Conservation (phyloP, 2,329 filamentous ascomycete species). For the Pseudogymnoascus sp. region DNA sequence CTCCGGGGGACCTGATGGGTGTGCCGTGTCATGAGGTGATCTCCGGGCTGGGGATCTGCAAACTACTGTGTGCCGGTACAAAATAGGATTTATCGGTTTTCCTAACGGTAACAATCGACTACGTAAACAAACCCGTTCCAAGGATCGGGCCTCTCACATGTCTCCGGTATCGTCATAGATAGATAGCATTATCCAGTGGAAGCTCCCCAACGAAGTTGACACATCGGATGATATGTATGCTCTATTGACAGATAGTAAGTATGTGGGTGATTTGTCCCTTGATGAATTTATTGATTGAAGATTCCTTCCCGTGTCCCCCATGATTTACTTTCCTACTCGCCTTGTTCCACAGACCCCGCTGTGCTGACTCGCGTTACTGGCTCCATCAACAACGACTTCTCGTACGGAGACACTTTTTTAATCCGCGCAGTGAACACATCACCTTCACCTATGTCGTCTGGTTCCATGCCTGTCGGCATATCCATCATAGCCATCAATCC, state of each 20-base stretch:
- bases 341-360: slow-evolving; percentile 6
- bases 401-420: neutral
- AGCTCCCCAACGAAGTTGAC: neutral
- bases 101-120: neutral
- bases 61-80: neutral
- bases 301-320: neutral
- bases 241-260: neutral
- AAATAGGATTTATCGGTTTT: neutral
- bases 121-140: slow-evolving; percentile 4
- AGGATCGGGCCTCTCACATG: slow-evolving; percentile 3
- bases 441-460: neutral
- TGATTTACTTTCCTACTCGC: neutral
- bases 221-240: slow-evolving; percentile 5
- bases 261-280: neutral
- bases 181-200: neutral
- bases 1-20: neutral
- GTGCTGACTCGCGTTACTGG: neutral
- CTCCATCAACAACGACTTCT: slow-evolving; percentile 6
- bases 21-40: slow-evolving; percentile 7
- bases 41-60: neutral
- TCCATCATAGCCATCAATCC: slow-evolving; percentile 6
- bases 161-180: neutral
- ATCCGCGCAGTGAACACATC: slow-evolving; percentile 8
- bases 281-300: slow-evolving; percentile 3
- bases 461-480: slow-evolving; percentile 1